Evolutionary conservation across 129 eudicot species (phyloP).

Genomic region (Pittosporum tobira): DNA sequence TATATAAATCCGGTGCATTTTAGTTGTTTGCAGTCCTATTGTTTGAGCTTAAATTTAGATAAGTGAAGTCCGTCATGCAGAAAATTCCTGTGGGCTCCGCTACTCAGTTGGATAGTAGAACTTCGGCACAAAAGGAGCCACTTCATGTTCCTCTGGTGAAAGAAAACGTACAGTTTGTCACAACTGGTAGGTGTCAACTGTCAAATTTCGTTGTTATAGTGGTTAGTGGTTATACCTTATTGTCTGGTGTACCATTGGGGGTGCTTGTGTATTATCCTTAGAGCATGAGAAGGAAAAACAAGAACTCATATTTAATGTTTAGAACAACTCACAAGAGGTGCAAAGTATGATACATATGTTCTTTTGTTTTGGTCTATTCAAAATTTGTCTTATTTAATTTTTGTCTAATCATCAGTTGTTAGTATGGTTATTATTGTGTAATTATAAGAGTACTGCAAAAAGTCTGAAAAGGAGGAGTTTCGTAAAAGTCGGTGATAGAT

Average conservation of each 20-base stretch:
- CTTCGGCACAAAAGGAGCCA: constrained; percentile 18
- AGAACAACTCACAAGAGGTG: no score
- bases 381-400: no score
- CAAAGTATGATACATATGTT: no score
- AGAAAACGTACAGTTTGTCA: constrained; percentile 17
- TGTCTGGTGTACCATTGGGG: neutral
- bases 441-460: no score
- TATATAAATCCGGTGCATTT: neutral
- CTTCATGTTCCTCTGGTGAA: constrained; percentile 12
- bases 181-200: constrained; percentile 27
- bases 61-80: constrained; percentile 23
- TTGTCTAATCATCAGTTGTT: no score
- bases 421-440: no score
- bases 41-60: neutral
- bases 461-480: no score
- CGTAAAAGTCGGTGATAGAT: neutral
- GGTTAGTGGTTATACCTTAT: neutral
- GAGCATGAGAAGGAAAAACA: neutral
- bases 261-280: neutral
- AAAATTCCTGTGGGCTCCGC: constrained; percentile 21
- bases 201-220: neutral
- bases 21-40: neutral
- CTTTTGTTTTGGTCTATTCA: no score
- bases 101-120: constrained; percentile 19
- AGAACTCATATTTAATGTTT: neutral